phyloP scores from a whole-genome alignment of 257 asterid genomes.

The Solanum boliviense region DNA sequence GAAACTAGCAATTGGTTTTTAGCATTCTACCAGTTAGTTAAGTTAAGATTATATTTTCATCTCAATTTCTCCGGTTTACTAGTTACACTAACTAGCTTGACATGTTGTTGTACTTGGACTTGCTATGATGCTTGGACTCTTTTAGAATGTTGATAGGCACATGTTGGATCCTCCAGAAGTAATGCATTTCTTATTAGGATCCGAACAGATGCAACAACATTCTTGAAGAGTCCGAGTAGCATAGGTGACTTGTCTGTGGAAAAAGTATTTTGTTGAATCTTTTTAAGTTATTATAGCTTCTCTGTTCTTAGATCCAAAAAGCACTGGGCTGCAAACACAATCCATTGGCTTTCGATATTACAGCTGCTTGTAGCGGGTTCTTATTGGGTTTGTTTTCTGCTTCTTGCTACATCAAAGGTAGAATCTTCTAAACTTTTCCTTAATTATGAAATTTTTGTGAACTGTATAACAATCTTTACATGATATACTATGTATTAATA shows the following conservation, averaged over 20 bases:
- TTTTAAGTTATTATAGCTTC: background rate
- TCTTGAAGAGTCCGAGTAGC: background rate
- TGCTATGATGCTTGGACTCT: background rate
- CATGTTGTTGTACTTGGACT: background rate
- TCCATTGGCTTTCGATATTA: conserved; percentile 84
- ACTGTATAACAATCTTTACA: background rate
- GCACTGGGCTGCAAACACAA: conserved; percentile 82
- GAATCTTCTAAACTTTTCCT: background rate
- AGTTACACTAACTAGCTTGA: background rate
- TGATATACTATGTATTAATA: background rate
- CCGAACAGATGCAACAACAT: background rate
- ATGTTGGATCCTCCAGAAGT: background rate
- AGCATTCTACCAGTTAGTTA: background rate
- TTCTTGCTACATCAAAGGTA: conserved; percentile 83
- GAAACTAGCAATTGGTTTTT: background rate
- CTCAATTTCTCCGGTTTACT: background rate
- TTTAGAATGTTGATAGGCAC: background rate
- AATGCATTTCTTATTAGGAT: background rate
- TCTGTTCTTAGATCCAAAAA: conserved; percentile 54
- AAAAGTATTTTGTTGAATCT: background rate
- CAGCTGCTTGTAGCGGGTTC: conserved; percentile 97
- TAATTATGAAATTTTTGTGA: background rate
- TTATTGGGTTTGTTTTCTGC: conserved; percentile 84
- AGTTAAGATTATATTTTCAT: background rate
- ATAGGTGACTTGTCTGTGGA: background rate